phyloP scores from a whole-genome alignment of 805 yeast species.

The Kuraishia ogatae region DNA sequence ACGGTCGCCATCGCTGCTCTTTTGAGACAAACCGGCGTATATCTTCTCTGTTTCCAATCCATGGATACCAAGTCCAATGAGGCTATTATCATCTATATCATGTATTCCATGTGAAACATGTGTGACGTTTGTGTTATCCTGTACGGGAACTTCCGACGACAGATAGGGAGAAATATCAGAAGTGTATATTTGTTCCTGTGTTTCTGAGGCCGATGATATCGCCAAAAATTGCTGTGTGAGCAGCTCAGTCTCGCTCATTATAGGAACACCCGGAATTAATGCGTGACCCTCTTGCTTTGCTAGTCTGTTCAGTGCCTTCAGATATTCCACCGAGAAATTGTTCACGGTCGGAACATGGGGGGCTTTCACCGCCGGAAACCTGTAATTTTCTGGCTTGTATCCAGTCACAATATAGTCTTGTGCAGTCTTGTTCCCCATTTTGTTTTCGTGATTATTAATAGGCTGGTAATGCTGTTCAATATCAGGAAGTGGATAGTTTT shows the following conservation, averaged over 20 bases:
- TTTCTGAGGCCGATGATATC: not conserved
- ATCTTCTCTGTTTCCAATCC: not conserved
- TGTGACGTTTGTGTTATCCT: not conserved
- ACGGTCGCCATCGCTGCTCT: not conserved
- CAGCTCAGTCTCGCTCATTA: not conserved
- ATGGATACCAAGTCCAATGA: not conserved
- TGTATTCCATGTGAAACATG: not conserved
- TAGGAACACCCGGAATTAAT: not conserved
- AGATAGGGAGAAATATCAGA: not conserved
- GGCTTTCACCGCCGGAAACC: conserved; percentile 38
- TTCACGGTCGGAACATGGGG: conserved; percentile 22
- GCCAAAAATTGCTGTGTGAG: not conserved
- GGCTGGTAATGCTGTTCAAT: not conserved
- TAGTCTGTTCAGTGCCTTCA: conserved; percentile 20
- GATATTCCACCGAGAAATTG: conserved; percentile 32
- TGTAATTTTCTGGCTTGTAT: conserved; percentile 38
- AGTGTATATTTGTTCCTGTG: not conserved
- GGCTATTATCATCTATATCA: not conserved
- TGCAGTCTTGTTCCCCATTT: not conserved
- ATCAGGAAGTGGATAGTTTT: not conserved
- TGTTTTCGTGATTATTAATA: not conserved
- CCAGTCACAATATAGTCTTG: conserved; percentile 43
- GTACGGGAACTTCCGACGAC: not conserved
- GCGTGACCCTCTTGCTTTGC: not conserved
- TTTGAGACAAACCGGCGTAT: not conserved